Evolutionary conservation across 148 eudicot genomes (phyloP), one percentile per base, ranked within the genome.

Genomic region (Camellia japonica): DNA sequence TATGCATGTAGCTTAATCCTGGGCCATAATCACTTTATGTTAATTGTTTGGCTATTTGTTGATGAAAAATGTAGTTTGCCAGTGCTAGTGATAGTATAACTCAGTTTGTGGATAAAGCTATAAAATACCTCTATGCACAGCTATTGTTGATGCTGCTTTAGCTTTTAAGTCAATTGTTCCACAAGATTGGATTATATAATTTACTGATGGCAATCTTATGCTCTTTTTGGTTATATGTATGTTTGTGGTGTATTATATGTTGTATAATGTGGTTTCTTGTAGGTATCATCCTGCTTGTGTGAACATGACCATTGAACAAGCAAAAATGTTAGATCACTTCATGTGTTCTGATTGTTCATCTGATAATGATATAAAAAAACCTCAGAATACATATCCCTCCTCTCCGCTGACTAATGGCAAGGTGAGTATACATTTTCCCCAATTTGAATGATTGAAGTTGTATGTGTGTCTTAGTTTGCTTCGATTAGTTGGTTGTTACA

Each of bases 251-350:
- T 38, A 16, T 51, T 58, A 16, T 78, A 38, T 30, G 23, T 41
- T 38, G 41, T 56, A n/a, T 41, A 73, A 73, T 52, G 38, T 76
- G 10, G 13, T 76, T 14, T 71, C 38, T 82, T 78, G 78, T 63
- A 86, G 89, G 89, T 86, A 63, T 61, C 89, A 86, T 83, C 86
- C 86, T 58, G 83, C 84, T 75, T 86, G 89, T 81, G 75, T 86
- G 62, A 73, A 79, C 13, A 79, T 86, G 84, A 82, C 83, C 6
- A 61, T 58, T 59, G 89, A 79, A 51, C 62, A 79, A 59, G 89
- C 86, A 54, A 86, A 84, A 44, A 65, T 49, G 61, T 61, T 86
- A 10, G 86, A 78, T 19, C 68, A 62, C 67, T 86, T 81, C 58
- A 5, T 73, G 52, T 86, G 89, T 74, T 44, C 79, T 60, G 85